These are phyloP conservation scores for Blastosporella zonata DNA, from an alignment of 1,284 basidiomycete species.

Conservation along the genomic window DNA sequence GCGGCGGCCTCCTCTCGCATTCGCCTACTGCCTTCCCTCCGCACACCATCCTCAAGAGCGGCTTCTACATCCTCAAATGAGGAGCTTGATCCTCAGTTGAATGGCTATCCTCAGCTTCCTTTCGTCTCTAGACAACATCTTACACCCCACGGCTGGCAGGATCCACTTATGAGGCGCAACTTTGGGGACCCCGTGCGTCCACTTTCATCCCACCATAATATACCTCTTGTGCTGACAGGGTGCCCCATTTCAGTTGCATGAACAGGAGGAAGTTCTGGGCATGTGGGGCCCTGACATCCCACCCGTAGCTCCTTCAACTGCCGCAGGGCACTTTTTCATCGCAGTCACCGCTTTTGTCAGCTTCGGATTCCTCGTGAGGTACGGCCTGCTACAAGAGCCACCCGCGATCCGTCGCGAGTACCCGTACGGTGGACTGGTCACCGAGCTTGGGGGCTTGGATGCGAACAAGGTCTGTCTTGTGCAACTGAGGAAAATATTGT, in stretches of 20 bases:
- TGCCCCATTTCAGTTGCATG: conserved; percentile 72
- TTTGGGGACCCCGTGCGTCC: conserved; percentile 73
- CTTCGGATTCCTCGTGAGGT: conserved; percentile 55
- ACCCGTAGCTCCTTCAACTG: conserved; percentile 50
- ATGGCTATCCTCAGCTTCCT: conserved; percentile 78
- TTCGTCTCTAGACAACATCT: conserved; percentile 67
- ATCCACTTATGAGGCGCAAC: conserved; percentile 79
- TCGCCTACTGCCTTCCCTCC: neutral
- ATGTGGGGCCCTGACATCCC: conserved; percentile 89
- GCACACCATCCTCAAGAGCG: conserved; percentile 1
- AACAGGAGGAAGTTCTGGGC: conserved; percentile 78
- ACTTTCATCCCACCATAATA: neutral
- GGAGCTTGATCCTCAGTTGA: conserved; percentile 63
- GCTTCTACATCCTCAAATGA: conserved; percentile 26
- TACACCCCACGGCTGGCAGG: conserved; percentile 78
- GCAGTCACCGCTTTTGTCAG: conserved; percentile 59
- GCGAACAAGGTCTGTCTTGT: conserved; percentile 61
- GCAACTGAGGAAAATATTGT: neutral
- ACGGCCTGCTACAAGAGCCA: conserved; percentile 49
- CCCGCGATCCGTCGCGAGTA: conserved; percentile 68
- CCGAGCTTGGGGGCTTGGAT: conserved; percentile 70
- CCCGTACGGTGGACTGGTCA: conserved; percentile 68
- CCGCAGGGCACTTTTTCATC: conserved; percentile 61
- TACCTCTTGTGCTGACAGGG: conserved; percentile 12
- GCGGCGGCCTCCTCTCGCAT: conserved; percentile 21